A percentile compares a stretch with the other conserved stretches of the same genome.
phyloP scores from a whole-genome alignment of 306 rosid species.

The Gleditsia sinensis region DNA sequence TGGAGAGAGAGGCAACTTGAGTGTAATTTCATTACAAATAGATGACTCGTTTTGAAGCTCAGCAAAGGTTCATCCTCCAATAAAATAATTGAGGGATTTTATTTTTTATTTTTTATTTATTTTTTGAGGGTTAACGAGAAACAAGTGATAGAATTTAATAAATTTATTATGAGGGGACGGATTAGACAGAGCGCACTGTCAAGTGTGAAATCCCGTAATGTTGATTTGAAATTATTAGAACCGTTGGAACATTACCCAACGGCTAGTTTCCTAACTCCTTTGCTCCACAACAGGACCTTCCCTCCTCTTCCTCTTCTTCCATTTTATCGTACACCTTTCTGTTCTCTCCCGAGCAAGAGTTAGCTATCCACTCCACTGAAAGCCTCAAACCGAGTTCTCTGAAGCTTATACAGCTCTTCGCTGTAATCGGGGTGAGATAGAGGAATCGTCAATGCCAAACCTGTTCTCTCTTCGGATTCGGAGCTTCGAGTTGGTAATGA shows the following conservation, averaged over 20 bases:
- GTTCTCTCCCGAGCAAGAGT: background rate
- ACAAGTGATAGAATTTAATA: background rate
- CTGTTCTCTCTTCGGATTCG: background rate
- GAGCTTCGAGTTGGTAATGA: background rate
- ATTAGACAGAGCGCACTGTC: background rate
- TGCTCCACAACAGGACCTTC: background rate
- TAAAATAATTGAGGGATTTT: no score
- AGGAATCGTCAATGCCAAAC: background rate
- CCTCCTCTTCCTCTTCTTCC: background rate
- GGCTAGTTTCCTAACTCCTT: constrained; percentile 50
- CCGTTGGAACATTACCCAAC: constrained; percentile 50
- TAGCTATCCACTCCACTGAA: background rate
- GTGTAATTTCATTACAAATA: no score
- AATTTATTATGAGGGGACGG: no score
- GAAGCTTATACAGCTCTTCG: background rate
- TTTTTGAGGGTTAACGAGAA: background rate
- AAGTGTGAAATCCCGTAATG: background rate
- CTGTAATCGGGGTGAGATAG: background rate
- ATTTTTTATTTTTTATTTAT: no score
- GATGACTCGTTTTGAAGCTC: no score
- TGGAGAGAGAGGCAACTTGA: no score
- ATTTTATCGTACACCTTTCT: background rate
- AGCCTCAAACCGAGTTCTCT: background rate
- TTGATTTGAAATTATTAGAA: constrained; percentile 42
- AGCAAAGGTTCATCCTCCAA: no score